Base-by-base conservation (phyloP, 345 rosid species). In the Populus alba region DNA sequence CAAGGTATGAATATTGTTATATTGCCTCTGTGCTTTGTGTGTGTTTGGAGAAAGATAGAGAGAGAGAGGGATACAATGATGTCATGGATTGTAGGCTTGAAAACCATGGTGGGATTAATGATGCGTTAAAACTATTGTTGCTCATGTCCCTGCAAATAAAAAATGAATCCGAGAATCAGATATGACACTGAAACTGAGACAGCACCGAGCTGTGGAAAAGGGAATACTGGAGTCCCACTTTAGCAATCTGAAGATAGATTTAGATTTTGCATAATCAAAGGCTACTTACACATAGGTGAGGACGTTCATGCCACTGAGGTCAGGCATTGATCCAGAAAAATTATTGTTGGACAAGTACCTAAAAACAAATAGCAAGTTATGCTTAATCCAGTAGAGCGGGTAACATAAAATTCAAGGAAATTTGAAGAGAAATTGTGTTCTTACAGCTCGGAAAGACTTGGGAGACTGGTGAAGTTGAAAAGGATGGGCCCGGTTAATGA, bases 101-200 rank as follows among this genome's bases (percentile, higher is more conserved):
- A 70, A 70, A 45, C 73, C 61, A 70, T 3, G 37, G 37, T 23
- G 73, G 73, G 49, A 70, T 23, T 37, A 4, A 5, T 70, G 73
- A 70, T 70, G 73, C 33, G 16, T 45, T 22, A 25, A 70, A 70
- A 45, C 73, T 70, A 22, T 70, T 70, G n/a, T 70, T 70, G 61
- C 73, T 70, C 59, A 70, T 45, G 73, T 70, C 73, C 73, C 73
- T 70, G 73, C 61, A 43, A 41, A 9, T 68, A 25, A 68, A 68
- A 59, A 20, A 22, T 68, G 15, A 4, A 68, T 66, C n/a, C 6
- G 65, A n/a, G 65, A 59, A 63, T 12, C 37, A 63, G 11, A 45
- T 1, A 45, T 45, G 51, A 45, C 11, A 45, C 51, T 45, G 51
- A 45, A 45, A 23, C 68, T 9, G 17, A 13, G 68, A 23, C 17